Evolutionary conservation across 179 eudicot genomes (phyloP), one percentile per base, ranked within the genome.

Genomic region (Silene vulgaris): DNA sequence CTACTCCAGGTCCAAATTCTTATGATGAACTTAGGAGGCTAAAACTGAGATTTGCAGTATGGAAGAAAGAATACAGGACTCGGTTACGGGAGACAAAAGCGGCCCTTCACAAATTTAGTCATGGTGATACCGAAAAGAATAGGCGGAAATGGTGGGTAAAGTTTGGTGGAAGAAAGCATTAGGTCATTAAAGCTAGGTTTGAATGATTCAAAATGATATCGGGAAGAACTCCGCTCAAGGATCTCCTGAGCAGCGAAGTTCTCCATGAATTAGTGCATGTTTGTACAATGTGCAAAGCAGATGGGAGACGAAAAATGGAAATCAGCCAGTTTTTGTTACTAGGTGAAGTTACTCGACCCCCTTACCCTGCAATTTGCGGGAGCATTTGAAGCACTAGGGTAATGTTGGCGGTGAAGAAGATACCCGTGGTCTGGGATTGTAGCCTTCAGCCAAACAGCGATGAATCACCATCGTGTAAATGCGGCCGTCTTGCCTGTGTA

Each of bases 61-160:
- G 98, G 97, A 89, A 89, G 81, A 88, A 82, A 81, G 97, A 90
- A n/a, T 94, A 88, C 78, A 92, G 80, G 74, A 78, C 54, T 69
- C 85, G 84, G 74, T 77, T 92, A 60, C 82, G 82, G 21, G 91
- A 89, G 84, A 82, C 92, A 16, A 83, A 86, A 77, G 70, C 77
- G 29, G 69, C 71, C 13, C 81, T 92, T 61, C 91, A 92, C 61
- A 90, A 88, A 77, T 80, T 85, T 69, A 83, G 80, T 32, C 78
- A 77, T 68, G 73, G 73, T 20, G 87, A 87, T 40, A 67, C 67
- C 2, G 87, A 85, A 20, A 89, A 80, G 80, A 74, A 75, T 19
- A 81, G 82, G 7, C 83, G 83, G 43, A 88, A 80, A 79, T 93
- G 98, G 97, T 93, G 97, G 91, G 90, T 87, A 69, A 80, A 78